Base-by-base conservation (phyloP, 2,329 filamentous ascomycete genomes). In the Colletotrichum plurivorum region DNA sequence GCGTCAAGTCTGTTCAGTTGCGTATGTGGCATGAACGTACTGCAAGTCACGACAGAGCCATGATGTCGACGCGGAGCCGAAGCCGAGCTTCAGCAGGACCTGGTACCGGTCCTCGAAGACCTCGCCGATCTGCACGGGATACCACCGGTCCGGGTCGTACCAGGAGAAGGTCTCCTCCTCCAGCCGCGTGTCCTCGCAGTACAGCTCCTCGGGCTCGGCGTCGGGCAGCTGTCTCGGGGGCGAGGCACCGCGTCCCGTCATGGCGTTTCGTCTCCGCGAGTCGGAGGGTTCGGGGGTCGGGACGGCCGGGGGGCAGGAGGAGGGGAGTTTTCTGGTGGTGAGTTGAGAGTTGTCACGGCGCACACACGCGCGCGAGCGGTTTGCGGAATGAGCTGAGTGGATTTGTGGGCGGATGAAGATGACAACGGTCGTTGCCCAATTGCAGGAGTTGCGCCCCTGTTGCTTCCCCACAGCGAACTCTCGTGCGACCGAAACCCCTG, bases 61-160 rank as follows among this genome's bases (percentile, higher is more conserved):
- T 10, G 71, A 72, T 0, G 75, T 77, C 1, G 76, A 77, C 5
- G 69, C 71, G 4, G 73, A 72, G 8, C 76, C 75, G 36, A 71
- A 77, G 1, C 76, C 75, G 16, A 77, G 67, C 57, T 77, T 77
- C 3, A 73, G 71, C 1, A 75, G 61, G 4, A 75, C 73, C 13
- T 76, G 67, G 20, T 76, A 77, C 1, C 71, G 68, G 4, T 67
- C 69, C 46, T 62, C 62, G 25, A 76, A 68, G 2, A 75, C 48
- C 15, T 76, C 63, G 2, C 73, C 75, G 27, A 74, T 72, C 1
- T 58, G 58, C 6, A 74, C 70, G 13, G 76, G 73, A 54, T 74
- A 77, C 51, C 72, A 77, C 2, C 66, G 71, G 22, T 68, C 68
- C 9, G 70, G 62, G 13, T 71, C n/a, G 52, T 76, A 76, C 41